Base-by-base conservation (phyloP, 257 asterid genomes). In the Marsdenia floribunda region DNA sequence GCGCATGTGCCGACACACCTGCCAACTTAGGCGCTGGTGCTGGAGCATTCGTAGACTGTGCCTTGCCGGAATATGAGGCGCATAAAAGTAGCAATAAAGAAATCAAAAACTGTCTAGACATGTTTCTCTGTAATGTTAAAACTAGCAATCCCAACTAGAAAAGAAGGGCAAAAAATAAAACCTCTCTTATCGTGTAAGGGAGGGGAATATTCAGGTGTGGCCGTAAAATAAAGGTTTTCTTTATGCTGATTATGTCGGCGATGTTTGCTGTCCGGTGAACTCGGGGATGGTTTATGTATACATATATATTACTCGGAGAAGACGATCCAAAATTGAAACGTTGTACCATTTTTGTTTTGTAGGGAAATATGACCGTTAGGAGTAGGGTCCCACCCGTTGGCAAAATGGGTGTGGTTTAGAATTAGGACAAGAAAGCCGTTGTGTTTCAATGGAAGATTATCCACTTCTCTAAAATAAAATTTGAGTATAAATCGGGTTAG, bases 11-110 rank as follows among this genome's bases (percentile, higher is more conserved):
- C 58, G 69, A 18, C 42, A 38, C 42, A 13, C 73, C 9, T 42
- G 73, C 18, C 69, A 83, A 26, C 35, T 57, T 26, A 2, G 97
- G 96, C 4, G 97, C 78, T 2, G 78, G 90, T 68, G 91, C 81
- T 79, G 97, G 97, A 59, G 91, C 82, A 75, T 75, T 70, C 46
- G 82, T 29, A 52, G 59, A 18, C 79, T 91, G 96, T 1, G 93
- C 89, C 58, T 79, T 42, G 82, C 84, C 76, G 80, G 77, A 69
- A 76, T 77, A 79, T 1, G 82, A 86, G 1, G 72, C 81, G 37
- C 74, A 85, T 60, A 77, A 60, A 0, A 88, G 61, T 40, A 85
- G 70, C 9, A 90, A 40, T 2, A 87, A 37, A 59, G 80, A 82
- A 46, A 79, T n/a, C 46, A 77, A 70, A n/a, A 77, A 37, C 37